Percentiles rank a stretch among this genome's conserved stretches.
phyloP scores from a whole-genome alignment of 73 alveolate genomes.

The Tetrahymena elliotti region DNA sequence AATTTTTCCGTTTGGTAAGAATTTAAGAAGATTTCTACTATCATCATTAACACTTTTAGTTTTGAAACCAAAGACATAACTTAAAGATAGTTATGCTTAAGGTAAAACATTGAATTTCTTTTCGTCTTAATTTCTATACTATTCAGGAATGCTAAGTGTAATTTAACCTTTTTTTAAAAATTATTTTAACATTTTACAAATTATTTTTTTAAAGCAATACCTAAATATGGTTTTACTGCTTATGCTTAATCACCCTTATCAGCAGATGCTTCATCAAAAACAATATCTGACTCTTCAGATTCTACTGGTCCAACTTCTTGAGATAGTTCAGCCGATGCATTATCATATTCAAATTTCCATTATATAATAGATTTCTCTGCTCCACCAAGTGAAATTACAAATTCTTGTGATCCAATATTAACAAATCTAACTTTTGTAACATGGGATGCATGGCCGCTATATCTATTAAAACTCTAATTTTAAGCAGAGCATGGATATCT shows the following conservation, averaged over 20 bases:
- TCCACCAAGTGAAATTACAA: conserved; percentile 93
- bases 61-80: conserved; percentile 79
- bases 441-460: conserved; percentile 62
- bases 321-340: conserved; percentile 54
- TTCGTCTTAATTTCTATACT: not conserved
- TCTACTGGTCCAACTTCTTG: conserved; percentile 33
- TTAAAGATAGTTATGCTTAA: conserved; percentile 71
- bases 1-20: conserved; percentile 66
- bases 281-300: not conserved
- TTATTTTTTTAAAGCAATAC: not conserved
- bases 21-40: conserved; percentile 76
- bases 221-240: conserved; percentile 11
- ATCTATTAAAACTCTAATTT: conserved; percentile 74
- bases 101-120: conserved; percentile 56
- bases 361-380: conserved; percentile 88
- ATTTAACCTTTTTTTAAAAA: conserved; percentile 65
- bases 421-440: conserved; percentile 90
- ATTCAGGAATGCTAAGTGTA: conserved; percentile 47
- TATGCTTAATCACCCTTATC: conserved; percentile 19
- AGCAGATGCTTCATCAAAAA: not conserved
- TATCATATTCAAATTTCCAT: conserved; percentile 69
- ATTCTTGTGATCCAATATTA: conserved; percentile 48
- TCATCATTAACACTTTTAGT: conserved; percentile 77
- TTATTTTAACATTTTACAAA: not conserved
- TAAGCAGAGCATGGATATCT: conserved; percentile 83